A percentile compares a stretch with the other conserved stretches of the same genome.
Conservation (phyloP, 176 grass and related monocot species). For the Juncus inflexus region DNA sequence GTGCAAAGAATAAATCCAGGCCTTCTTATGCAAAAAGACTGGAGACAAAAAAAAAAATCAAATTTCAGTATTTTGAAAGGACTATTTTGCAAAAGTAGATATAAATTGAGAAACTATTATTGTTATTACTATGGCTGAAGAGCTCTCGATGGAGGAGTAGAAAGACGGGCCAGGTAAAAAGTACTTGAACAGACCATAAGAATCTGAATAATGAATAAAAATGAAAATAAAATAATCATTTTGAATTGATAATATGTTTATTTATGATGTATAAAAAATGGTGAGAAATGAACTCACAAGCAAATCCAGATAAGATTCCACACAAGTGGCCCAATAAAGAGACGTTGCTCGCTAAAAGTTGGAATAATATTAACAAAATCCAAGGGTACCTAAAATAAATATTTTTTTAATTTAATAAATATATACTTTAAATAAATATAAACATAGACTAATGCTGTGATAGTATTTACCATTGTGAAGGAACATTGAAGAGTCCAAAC, state of each 20-base stretch:
- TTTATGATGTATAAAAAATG: conserved; percentile 26
- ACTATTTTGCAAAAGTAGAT: conserved; percentile 24
- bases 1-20: conserved; percentile 95
- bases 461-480: conserved; percentile 73
- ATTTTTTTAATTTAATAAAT: conserved; percentile 14
- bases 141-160: conserved; percentile 82
- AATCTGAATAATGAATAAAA: conserved; percentile 37
- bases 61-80: conserved; percentile 9
- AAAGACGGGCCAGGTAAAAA: conserved; percentile 76
- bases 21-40: conserved; percentile 74
- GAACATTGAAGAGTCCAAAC: conserved; percentile 96
- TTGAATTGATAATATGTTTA: background rate
- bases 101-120: conserved; percentile 8
- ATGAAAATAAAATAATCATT: no score
- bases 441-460: conserved; percentile 4
- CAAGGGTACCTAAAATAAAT: conserved; percentile 69
- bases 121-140: conserved; percentile 52
- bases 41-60: conserved; percentile 25
- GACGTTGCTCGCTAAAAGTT: conserved; percentile 85
- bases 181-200: conserved; percentile 78
- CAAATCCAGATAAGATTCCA: conserved; percentile 95
- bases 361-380: conserved; percentile 91
- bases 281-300: conserved; percentile 62
- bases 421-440: no score
- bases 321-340: conserved; percentile 90